Evolutionary conservation across 73 alveolate species (phyloP).

Genomic region (Symbiodinium natans): DNA sequence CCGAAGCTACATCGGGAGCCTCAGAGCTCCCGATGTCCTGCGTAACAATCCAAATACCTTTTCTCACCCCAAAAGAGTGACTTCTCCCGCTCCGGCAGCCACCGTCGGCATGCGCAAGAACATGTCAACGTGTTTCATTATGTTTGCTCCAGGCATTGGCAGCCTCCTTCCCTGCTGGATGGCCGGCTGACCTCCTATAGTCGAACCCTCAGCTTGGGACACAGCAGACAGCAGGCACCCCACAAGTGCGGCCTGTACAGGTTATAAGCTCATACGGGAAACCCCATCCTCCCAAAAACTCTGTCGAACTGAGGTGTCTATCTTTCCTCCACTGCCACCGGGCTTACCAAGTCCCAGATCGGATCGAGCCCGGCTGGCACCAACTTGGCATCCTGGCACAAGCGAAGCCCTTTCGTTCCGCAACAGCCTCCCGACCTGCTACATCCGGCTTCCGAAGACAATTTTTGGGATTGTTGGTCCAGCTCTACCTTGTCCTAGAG

Average conservation of each 20-base stretch:
- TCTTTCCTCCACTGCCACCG: conserved; percentile 26
- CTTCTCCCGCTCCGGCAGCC: too few relatives aligned
- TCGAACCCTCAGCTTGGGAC: not conserved
- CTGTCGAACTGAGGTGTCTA: not conserved
- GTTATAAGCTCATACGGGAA: too few relatives aligned
- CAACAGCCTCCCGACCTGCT: not conserved
- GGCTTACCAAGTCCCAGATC: conserved; percentile 27
- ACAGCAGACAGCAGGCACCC: not conserved
- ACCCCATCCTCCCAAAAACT: not conserved
- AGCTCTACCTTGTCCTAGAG: not conserved
- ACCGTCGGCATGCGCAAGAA: too few relatives aligned
- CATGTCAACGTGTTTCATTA: not conserved
- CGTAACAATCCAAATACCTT: too few relatives aligned
- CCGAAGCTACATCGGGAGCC: too few relatives aligned
- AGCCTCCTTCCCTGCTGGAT: conserved; percentile 48
- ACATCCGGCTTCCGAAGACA: not conserved
- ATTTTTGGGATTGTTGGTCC: not conserved
- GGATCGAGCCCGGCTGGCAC: conserved; percentile 35
- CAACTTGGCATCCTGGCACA: conserved; percentile 27
- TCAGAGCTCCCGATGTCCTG: too few relatives aligned
- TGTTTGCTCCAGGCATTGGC: conserved; percentile 17
- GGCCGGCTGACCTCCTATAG: conserved; percentile 72
- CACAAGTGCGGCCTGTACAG: too few relatives aligned
- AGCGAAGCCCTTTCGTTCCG: not conserved
- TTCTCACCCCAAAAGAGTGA: too few relatives aligned